Conservation (phyloP, 345 rosid genomes). For the Salix arbutifolia region DNA sequence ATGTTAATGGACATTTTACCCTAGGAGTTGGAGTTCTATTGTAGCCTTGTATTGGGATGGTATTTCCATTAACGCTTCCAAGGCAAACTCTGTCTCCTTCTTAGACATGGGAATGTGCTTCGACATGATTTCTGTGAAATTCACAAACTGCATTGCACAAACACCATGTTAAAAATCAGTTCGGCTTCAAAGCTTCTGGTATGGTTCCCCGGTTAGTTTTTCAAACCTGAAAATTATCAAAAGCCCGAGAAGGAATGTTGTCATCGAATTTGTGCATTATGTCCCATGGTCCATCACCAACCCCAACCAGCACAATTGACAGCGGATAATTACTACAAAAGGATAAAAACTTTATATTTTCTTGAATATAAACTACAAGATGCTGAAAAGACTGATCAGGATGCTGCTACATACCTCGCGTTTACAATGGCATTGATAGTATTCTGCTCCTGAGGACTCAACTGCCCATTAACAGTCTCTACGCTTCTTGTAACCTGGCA, state of each 20-base stretch:
- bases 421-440: constrained; percentile 21
- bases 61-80: constrained; percentile 24
- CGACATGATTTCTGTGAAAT: constrained; percentile 23
- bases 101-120: constrained; percentile 1
- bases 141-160: constrained; percentile 21
- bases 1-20: constrained; percentile 9
- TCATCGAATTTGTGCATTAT: constrained; percentile 23
- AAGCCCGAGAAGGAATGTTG: constrained; percentile 19
- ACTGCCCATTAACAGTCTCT: constrained; percentile 3
- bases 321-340: constrained; percentile 15
- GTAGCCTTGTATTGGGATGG: constrained; percentile 25
- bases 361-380: background rate
- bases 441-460: constrained; percentile 20
- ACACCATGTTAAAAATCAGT: background rate
- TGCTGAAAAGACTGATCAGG: background rate
- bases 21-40: constrained; percentile 10
- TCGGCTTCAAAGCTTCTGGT: background rate
- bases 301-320: constrained; percentile 25
- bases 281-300: constrained; percentile 30
- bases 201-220: background rate
- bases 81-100: constrained; percentile 24
- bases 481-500: constrained; percentile 22
- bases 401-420: constrained; percentile 13
- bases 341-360: background rate
- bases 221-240: constrained; percentile 27